Percentiles rank a stretch among this genome's conserved stretches.
These are phyloP conservation scores for Endocalyx cinctus DNA, from an alignment of 2,329 filamentous ascomycete species.

Conservation along the genomic window DNA sequence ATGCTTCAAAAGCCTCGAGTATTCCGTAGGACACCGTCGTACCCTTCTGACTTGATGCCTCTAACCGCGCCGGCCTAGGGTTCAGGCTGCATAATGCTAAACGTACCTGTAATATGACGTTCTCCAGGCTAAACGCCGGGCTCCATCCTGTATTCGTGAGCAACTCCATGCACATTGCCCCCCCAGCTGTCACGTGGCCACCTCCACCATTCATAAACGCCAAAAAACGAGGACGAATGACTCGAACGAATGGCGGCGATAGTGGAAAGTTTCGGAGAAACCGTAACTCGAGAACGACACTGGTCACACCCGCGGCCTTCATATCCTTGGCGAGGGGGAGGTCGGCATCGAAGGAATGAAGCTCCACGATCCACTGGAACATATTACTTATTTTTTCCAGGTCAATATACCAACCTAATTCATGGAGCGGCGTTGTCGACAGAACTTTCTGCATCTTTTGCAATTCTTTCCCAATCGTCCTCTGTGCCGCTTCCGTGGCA, in stretches of 20 bases:
- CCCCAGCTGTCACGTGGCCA: conserved; percentile 79
- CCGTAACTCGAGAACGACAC: conserved; percentile 75
- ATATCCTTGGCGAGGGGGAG: conserved; percentile 74
- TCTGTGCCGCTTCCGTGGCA: conserved; percentile 58
- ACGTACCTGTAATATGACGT: conserved; percentile 74
- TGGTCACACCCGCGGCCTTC: conserved; percentile 54
- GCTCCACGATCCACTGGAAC: conserved; percentile 88
- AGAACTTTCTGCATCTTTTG: conserved; percentile 61
- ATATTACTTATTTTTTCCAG: conserved; percentile 62
- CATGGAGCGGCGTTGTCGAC: conserved; percentile 50
- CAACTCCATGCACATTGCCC: conserved; percentile 79
- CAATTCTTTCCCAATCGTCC: conserved; percentile 61
- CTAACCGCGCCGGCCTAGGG: conserved; percentile 67
- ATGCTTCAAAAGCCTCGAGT: conserved; percentile 69
- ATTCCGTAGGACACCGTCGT: conserved; percentile 54
- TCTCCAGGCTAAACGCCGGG: conserved; percentile 68
- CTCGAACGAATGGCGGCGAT: conserved; percentile 77
- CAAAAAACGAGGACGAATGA: conserved; percentile 76
- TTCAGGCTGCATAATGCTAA: conserved; percentile 68
- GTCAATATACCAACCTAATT: conserved; percentile 82
- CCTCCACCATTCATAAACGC: conserved; percentile 70
- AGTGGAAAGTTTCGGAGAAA: conserved; percentile 74
- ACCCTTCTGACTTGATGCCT: conserved; percentile 14
- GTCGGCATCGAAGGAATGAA: conserved; percentile 71
- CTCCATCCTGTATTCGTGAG: conserved; percentile 82